Conservation (phyloP, 768 basidiomycete genomes). For the Boletus bicolor region DNA sequence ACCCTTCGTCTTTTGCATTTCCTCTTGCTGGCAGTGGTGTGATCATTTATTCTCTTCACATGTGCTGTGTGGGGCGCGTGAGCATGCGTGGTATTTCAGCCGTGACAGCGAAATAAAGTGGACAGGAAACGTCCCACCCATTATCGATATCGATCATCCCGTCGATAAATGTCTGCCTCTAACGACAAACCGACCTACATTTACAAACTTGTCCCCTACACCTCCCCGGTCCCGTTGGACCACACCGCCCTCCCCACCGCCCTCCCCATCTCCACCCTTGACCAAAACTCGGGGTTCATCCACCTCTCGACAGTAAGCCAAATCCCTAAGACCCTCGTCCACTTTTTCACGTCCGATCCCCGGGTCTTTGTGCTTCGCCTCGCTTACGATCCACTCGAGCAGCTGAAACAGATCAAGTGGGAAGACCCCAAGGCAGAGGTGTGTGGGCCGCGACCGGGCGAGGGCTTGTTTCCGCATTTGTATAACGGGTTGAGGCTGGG, state of each 20-base stretch:
- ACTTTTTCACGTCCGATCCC: constrained; percentile 43
- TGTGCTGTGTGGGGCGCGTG: background rate
- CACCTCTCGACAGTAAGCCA: constrained; percentile 56
- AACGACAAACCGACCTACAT: constrained; percentile 44
- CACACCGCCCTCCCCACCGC: constrained; percentile 36
- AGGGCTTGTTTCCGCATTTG: constrained; percentile 53
- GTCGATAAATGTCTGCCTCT: constrained; percentile 3
- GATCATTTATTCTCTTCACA: background rate
- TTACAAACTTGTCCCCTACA: constrained; percentile 56
- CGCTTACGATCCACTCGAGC: constrained; percentile 38
- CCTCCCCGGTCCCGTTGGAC: constrained; percentile 36
- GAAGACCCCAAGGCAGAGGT: constrained; percentile 42
- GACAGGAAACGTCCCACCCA: background rate
- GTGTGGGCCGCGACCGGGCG: constrained; percentile 41
- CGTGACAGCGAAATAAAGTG: background rate
- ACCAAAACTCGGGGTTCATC: constrained; percentile 46
- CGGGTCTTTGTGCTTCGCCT: constrained; percentile 44
- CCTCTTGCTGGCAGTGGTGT: background rate
- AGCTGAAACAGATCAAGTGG: constrained; percentile 40
- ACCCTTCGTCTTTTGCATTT: constrained; percentile 20
- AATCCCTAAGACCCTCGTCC: constrained; percentile 42
- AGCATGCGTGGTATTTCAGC: background rate
- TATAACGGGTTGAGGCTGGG: constrained; percentile 47
- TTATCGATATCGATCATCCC: background rate
- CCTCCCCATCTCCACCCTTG: constrained; percentile 51